These are phyloP conservation scores for Euptelea pleiosperma DNA, from an alignment of 164 flowering plant species.

Conservation along the genomic window DNA sequence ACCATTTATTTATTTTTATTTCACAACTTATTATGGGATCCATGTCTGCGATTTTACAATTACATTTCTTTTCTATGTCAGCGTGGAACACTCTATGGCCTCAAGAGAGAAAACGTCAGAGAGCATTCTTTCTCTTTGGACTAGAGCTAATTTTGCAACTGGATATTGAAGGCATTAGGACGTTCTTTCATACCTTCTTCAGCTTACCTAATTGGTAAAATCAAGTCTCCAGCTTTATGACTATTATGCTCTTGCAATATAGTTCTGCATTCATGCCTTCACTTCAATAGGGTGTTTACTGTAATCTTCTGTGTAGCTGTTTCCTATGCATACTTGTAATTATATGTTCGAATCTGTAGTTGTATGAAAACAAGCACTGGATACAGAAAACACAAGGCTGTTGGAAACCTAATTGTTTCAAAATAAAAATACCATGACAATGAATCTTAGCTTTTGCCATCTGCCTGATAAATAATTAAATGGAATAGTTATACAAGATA, in stretches of 20 bases:
- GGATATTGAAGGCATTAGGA: constrained; percentile 82
- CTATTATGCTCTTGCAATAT: no score
- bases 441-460: no score
- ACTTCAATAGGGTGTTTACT: neutral
- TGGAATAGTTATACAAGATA: no score
- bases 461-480: no score
- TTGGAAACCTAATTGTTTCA: neutral
- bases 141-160: constrained; percentile 82
- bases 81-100: constrained; percentile 99
- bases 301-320: neutral
- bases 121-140: constrained; percentile 95
- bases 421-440: no score
- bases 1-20: no score
- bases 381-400: neutral
- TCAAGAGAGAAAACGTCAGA: constrained; percentile 89
- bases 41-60: no score
- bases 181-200: constrained; percentile 88
- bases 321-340: neutral
- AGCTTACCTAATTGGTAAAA: constrained; percentile 77
- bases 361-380: no score
- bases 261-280: neutral
- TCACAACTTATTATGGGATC: no score
- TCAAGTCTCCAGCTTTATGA: neutral
- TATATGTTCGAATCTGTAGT: no score
- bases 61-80: constrained; percentile 21